phyloP scores from a whole-genome alignment of 2,329 filamentous ascomycete genomes.

The Diaporthe sp. region DNA sequence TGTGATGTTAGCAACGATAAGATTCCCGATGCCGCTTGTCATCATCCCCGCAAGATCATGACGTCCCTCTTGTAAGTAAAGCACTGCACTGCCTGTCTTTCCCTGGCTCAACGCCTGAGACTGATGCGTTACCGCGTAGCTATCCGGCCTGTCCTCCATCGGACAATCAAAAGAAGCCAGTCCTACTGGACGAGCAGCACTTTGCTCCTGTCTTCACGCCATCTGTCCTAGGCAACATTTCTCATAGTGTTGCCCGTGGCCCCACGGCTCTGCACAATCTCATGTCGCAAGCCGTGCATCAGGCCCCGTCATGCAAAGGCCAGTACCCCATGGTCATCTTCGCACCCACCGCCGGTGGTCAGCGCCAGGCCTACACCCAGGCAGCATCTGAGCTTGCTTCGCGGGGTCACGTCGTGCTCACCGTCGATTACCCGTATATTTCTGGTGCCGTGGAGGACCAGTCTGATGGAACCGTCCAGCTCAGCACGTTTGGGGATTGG shows the following conservation, averaged over 20 bases:
- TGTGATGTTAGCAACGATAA: conserved; percentile 11
- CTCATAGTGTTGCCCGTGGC: not conserved
- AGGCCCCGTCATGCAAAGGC: conserved; percentile 31
- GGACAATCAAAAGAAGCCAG: not conserved
- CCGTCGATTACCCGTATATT: conserved; percentile 34
- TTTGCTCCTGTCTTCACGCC: conserved; percentile 31
- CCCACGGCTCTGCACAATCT: conserved; percentile 33
- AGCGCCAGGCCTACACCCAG: conserved; percentile 40
- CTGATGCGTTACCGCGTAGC: conserved; percentile 30
- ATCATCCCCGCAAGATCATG: conserved; percentile 24
- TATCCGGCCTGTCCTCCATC: conserved; percentile 35
- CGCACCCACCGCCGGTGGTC: conserved; percentile 31
- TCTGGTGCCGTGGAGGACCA: conserved; percentile 32
- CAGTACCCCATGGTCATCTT: conserved; percentile 29
- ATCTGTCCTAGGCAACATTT: conserved; percentile 25
- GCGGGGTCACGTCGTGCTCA: conserved; percentile 24
- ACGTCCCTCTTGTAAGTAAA: conserved; percentile 36
- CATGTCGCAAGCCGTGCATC: conserved; percentile 5
- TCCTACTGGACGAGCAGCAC: not conserved
- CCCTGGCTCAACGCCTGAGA: not conserved
- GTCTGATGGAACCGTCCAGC: not conserved
- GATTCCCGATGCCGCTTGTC: not conserved
- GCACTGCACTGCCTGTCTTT: no score
- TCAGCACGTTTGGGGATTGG: not conserved
- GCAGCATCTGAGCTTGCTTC: conserved; percentile 36